Conservation (phyloP, 139 green algal genomes). For the Desmodesmus armatus region DNA sequence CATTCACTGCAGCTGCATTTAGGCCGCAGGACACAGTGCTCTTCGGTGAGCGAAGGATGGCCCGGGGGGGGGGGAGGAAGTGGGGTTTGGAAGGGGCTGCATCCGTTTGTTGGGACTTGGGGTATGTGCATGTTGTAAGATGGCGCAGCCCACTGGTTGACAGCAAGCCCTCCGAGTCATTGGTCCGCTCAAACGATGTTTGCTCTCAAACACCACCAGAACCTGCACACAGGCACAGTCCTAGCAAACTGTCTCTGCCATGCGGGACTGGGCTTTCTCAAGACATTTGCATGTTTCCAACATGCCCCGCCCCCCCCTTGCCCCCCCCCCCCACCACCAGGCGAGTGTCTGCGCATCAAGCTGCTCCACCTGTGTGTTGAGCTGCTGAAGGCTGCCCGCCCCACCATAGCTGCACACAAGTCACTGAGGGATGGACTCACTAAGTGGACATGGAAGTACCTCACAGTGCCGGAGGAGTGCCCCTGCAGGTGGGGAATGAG, state of each 20-base stretch:
- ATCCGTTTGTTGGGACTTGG: neutral
- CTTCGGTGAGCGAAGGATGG: constrained; percentile 6
- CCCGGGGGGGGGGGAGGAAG: neutral
- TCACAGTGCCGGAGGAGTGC: constrained; percentile 29
- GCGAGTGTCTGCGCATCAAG: constrained; percentile 71
- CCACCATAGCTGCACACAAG: constrained; percentile 49
- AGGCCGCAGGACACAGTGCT: no score
- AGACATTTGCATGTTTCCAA: neutral
- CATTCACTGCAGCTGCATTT: no score
- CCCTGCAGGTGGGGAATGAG: constrained; percentile 24
- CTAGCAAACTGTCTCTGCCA: no score
- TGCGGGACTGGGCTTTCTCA: no score
- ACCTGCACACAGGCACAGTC: no score
- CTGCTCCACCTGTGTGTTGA: constrained; percentile 84
- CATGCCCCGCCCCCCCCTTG: neutral
- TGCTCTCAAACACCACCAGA: no score
- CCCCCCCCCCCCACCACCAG: no score
- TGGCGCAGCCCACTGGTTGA: no score
- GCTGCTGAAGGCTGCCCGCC: constrained; percentile 76
- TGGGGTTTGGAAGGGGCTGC: neutral
- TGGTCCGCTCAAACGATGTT: neutral
- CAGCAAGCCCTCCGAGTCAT: no score
- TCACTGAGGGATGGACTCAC: constrained; percentile 21
- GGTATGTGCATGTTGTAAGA: neutral
- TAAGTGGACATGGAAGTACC: constrained; percentile 22